A percentile compares a stretch with the other conserved stretches of the same genome.
Evolutionary conservation across 805 yeast genomes (phyloP).

Genomic region (Saccharomycopsis selenospora): DNA sequence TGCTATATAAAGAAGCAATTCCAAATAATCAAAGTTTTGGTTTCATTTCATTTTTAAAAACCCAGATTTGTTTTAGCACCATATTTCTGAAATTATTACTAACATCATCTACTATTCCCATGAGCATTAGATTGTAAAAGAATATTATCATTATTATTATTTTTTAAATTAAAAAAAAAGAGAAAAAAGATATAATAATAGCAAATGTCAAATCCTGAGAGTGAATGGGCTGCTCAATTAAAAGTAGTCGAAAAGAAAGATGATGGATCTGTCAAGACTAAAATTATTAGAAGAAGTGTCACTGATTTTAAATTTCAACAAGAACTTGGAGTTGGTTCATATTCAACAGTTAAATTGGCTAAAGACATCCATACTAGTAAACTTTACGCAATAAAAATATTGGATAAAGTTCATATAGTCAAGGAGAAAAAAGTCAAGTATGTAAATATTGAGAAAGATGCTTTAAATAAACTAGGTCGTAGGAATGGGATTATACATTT

Average conservation of each 20-base stretch:
- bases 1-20: too few relatives aligned
- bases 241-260: conserved; percentile 12
- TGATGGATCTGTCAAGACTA: conserved; percentile 9
- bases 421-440: conserved; percentile 79
- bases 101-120: too few relatives aligned
- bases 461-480: conserved; percentile 59
- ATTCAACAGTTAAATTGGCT: conserved; percentile 87
- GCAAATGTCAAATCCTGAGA: not conserved
- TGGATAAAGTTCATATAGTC: conserved; percentile 71
- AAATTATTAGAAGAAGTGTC: conserved; percentile 11
- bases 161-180: too few relatives aligned
- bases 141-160: too few relatives aligned
- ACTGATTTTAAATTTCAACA: conserved; percentile 81
- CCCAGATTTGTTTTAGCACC: too few relatives aligned
- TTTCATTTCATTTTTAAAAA: too few relatives aligned
- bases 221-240: conserved; percentile 21
- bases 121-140: too few relatives aligned
- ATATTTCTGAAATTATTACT: too few relatives aligned
- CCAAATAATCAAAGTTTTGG: too few relatives aligned
- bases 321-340: conserved; percentile 91
- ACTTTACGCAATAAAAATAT: conserved; percentile 71
- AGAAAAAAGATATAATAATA: too few relatives aligned
- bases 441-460: conserved; percentile 76
- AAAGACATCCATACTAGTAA: conserved; percentile 67
- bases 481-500: conserved; percentile 59